A percentile compares a stretch with the other conserved stretches of the same genome.
phyloP scores from a whole-genome alignment of 805 yeast species.

The Lipomyces oligophaga region DNA sequence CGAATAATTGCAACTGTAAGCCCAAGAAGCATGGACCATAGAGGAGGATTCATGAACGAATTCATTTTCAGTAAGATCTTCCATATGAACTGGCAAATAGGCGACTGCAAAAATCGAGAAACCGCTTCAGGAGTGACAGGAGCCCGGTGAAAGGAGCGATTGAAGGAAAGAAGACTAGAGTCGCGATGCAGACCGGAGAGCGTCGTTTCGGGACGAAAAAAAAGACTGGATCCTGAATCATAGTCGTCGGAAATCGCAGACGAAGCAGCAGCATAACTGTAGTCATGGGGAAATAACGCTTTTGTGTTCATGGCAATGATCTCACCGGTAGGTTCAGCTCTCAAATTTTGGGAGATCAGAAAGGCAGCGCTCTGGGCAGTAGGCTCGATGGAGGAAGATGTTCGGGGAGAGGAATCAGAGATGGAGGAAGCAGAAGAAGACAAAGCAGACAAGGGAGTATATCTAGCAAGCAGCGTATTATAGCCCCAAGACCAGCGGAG shows the following conservation, averaged over 20 bases:
- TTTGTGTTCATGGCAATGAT: slow-evolving; percentile 17
- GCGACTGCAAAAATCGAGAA: background rate
- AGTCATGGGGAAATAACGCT: slow-evolving; percentile 20
- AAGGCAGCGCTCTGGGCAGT: slow-evolving; percentile 7
- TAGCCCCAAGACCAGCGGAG: slow-evolving; percentile 73
- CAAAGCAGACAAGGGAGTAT: background rate
- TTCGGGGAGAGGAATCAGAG: background rate
- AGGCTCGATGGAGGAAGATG: background rate
- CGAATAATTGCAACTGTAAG: slow-evolving; percentile 58
- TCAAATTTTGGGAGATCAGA: slow-evolving; percentile 9
- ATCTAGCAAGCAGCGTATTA: slow-evolving; percentile 48
- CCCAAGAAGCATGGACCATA: slow-evolving; percentile 60
- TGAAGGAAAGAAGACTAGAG: slow-evolving; percentile 10
- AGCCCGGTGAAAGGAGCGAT: slow-evolving; percentile 10
- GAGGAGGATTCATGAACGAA: slow-evolving; percentile 60
- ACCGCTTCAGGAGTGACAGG: background rate
- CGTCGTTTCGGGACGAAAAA: background rate
- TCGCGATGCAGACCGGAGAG: background rate
- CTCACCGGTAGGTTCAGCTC: slow-evolving; percentile 11
- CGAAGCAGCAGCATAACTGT: background rate
- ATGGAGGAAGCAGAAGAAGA: slow-evolving; percentile 2
- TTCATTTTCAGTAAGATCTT: slow-evolving; percentile 27
- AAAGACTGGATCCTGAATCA: background rate
- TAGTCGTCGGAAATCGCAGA: background rate
- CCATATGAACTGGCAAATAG: background rate